Conservation (phyloP, 768 basidiomycete species). For the Cystobasidium tubakii region DNA sequence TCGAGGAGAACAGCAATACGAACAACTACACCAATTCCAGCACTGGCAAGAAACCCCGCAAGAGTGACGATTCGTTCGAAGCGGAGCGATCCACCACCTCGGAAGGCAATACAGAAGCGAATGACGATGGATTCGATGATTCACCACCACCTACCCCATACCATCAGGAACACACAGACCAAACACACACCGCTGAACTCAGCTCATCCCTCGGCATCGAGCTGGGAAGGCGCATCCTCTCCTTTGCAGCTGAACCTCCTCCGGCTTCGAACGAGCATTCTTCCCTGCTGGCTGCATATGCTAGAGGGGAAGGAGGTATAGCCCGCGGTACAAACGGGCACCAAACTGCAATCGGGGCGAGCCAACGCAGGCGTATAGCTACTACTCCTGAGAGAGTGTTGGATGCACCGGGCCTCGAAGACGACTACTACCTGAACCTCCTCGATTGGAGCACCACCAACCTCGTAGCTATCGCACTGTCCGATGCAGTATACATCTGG, state of each 20-base stretch:
- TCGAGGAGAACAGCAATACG: conserved; percentile 18
- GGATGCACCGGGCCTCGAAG: conserved; percentile 75
- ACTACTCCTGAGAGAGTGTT: conserved; percentile 86
- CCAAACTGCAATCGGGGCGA: conserved; percentile 58
- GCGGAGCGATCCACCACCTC: not conserved
- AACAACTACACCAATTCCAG: not conserved
- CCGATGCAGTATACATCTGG: conserved; percentile 85
- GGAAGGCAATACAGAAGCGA: not conserved
- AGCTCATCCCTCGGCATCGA: conserved; percentile 46
- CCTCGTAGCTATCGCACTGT: conserved; percentile 80
- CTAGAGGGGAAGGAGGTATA: conserved; percentile 47
- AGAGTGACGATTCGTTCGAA: conserved; percentile 31
- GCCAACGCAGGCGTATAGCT: conserved; percentile 69
- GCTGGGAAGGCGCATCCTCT: conserved; percentile 61
- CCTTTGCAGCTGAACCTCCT: conserved; percentile 74
- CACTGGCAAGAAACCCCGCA: not conserved
- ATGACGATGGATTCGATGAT: conserved; percentile 19
- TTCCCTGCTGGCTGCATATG: conserved; percentile 70
- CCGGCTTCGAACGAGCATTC: conserved; percentile 70
- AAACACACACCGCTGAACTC: conserved; percentile 45
- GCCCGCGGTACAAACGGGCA: conserved; percentile 41
- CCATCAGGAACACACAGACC: conserved; percentile 35
- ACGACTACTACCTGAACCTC: conserved; percentile 96
- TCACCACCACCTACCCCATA: conserved; percentile 11
- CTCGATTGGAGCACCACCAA: conserved; percentile 82